These are phyloP conservation scores for Blastocystis sp. DNA, from an alignment of 352 stramenopile genomes.

Conservation along the genomic window DNA sequence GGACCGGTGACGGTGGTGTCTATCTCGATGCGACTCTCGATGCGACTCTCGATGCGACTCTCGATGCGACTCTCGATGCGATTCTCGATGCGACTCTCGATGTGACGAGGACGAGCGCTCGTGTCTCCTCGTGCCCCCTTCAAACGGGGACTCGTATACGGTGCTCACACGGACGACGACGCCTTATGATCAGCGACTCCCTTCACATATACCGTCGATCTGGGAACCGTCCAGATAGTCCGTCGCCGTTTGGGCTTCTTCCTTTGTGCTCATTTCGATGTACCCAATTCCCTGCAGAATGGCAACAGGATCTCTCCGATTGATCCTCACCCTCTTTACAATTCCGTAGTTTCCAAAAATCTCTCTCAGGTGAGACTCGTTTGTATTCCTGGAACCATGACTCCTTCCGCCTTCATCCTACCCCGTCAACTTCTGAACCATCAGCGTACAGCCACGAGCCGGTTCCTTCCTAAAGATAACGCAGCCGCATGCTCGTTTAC, in stretches of 20 bases:
- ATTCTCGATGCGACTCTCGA: no score
- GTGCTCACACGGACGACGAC: slow-evolving; percentile 7
- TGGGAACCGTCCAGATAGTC: slow-evolving; percentile 61
- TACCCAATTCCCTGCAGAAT: slow-evolving; percentile 56
- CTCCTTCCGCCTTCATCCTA: neutral
- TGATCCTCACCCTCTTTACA: slow-evolving; percentile 16
- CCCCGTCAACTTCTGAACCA: neutral
- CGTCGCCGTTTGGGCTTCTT: slow-evolving; percentile 6
- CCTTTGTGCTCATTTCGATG: slow-evolving; percentile 32
- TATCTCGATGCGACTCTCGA: no score
- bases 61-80: no score
- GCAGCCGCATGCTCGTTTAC: no score
- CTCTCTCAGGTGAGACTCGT: slow-evolving; percentile 27
- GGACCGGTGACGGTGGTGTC: neutral
- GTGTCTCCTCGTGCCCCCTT: neutral
- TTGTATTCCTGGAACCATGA: slow-evolving; percentile 4
- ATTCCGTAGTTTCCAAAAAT: slow-evolving; percentile 63
- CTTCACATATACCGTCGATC: slow-evolving; percentile 7
- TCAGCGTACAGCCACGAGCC: neutral
- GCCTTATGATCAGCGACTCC: neutral
- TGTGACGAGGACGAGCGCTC: neutral
- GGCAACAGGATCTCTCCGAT: neutral
- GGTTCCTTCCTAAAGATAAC: neutral
- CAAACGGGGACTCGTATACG: slow-evolving; percentile 39
- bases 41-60: no score